These are phyloP conservation scores for Pseudogymnoascus sp. DNA, from an alignment of 2,329 filamentous ascomycete genomes.

Conservation along the genomic window DNA sequence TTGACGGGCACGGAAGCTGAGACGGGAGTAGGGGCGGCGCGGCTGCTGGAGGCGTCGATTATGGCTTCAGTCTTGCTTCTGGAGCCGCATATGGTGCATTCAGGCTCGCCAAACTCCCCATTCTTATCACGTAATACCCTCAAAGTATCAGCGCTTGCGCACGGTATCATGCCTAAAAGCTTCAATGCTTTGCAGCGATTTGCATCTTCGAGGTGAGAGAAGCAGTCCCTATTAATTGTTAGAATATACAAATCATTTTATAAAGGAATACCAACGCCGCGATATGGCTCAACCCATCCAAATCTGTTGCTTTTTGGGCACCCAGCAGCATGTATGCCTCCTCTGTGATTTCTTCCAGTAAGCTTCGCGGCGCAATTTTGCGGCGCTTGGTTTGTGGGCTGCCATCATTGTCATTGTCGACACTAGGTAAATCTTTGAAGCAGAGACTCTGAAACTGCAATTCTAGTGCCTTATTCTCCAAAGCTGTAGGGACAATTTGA, in stretches of 20 bases:
- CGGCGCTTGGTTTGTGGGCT: constrained; percentile 21
- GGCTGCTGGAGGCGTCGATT: constrained; percentile 8
- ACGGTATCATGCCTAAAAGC: constrained; percentile 48
- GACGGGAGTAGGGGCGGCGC: not conserved
- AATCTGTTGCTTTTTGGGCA: constrained; percentile 25
- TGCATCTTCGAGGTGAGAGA: constrained; percentile 38
- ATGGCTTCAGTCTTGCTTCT: constrained; percentile 11
- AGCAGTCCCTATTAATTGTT: constrained; percentile 30
- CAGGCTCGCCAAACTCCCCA: constrained; percentile 20
- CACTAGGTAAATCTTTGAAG: constrained; percentile 9
- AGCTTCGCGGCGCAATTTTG: constrained; percentile 28
- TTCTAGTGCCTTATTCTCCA: constrained; percentile 20
- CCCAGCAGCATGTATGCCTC: constrained; percentile 29
- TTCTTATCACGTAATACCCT: constrained; percentile 20
- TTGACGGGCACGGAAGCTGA: not conserved
- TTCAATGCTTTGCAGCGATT: constrained; percentile 46
- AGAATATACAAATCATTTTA: not conserved
- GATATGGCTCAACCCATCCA: constrained; percentile 34
- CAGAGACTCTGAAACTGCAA: constrained; percentile 19
- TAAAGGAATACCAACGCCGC: constrained; percentile 37
- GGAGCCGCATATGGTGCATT: constrained; percentile 26
- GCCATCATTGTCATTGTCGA: constrained; percentile 4
- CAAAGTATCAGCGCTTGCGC: constrained; percentile 43
- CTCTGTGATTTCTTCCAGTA: constrained; percentile 29
- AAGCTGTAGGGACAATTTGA: constrained; percentile 8